Evolutionary conservation across 352 stramenopile species (phyloP).

Genomic region (Phytophthora vignae): DNA sequence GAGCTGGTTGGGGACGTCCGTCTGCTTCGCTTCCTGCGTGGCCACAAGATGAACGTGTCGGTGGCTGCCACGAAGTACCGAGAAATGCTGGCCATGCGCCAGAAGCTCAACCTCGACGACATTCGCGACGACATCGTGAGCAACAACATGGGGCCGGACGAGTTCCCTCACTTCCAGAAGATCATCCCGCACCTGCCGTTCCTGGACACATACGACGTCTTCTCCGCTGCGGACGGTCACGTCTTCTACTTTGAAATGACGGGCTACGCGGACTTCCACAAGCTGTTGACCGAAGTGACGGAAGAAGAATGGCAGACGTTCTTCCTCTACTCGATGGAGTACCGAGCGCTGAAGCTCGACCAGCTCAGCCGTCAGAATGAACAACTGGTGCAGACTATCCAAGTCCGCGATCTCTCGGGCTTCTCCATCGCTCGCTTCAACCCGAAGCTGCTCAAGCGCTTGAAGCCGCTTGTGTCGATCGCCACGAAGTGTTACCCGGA

Average conservation of each 20-base stretch:
- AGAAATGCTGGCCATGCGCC: conserved; percentile 68
- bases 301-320: conserved; percentile 80
- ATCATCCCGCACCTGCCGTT: conserved; percentile 73
- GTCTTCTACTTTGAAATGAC: conserved; percentile 81
- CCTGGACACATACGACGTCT: conserved; percentile 68
- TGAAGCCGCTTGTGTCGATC: conserved; percentile 51
- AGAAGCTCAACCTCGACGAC: conserved; percentile 66
- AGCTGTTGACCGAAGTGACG: conserved; percentile 62
- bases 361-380: conserved; percentile 67
- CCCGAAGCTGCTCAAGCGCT: conserved; percentile 55
- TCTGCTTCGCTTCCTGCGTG: conserved; percentile 74
- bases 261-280: conserved; percentile 67
- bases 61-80: conserved; percentile 68
- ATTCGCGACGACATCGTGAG: conserved; percentile 63
- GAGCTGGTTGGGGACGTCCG: conserved; percentile 72
- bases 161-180: conserved; percentile 76
- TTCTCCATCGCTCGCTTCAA: conserved; percentile 74
- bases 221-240: conserved; percentile 44
- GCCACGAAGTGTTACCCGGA: conserved; percentile 76
- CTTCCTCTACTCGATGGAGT: conserved; percentile 81
- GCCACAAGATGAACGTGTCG: conserved; percentile 78
- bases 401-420: conserved; percentile 69
- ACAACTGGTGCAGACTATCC: conserved; percentile 64
- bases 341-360: conserved; percentile 69
- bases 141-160: conserved; percentile 55